phyloP scores from a whole-genome alignment of 768 basidiomycete species.

The Boletales sp. region DNA sequence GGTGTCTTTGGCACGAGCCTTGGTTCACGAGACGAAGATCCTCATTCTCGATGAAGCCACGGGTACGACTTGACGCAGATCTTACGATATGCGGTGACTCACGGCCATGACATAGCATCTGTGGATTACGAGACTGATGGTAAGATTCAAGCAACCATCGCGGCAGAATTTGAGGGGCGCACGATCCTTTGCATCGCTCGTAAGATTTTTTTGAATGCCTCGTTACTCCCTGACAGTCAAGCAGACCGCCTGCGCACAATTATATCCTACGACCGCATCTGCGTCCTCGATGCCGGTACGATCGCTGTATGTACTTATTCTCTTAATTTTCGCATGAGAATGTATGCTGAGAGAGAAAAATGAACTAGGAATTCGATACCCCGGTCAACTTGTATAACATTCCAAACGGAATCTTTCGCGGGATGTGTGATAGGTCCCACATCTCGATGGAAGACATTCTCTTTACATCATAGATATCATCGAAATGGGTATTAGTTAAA shows the following conservation, averaged over 20 bases:
- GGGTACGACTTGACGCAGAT: constrained; percentile 32
- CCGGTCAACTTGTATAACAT: constrained; percentile 60
- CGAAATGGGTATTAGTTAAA: too few species aligned
- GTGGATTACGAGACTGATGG: constrained; percentile 88
- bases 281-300: constrained; percentile 78
- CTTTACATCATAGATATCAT: background rate
- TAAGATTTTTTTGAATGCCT: constrained; percentile 34
- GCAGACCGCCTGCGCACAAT: constrained; percentile 84
- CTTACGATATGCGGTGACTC: background rate
- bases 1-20: constrained; percentile 82
- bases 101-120: constrained; percentile 45
- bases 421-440: constrained; percentile 83
- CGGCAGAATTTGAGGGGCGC: constrained; percentile 75
- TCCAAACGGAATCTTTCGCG: constrained; percentile 67
- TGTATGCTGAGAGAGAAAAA: background rate
- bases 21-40: constrained; percentile 82
- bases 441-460: constrained; percentile 70
- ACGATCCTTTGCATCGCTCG: constrained; percentile 88
- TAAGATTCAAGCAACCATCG: constrained; percentile 89
- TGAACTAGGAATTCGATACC: constrained; percentile 70
- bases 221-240: background rate
- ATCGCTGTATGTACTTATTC: constrained; percentile 52
- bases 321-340: background rate
- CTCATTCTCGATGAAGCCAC: constrained; percentile 92
- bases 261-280: constrained; percentile 83